phyloP scores from a whole-genome alignment of 202 grass and related monocot species.

The Dendrocalamus latiflorus region DNA sequence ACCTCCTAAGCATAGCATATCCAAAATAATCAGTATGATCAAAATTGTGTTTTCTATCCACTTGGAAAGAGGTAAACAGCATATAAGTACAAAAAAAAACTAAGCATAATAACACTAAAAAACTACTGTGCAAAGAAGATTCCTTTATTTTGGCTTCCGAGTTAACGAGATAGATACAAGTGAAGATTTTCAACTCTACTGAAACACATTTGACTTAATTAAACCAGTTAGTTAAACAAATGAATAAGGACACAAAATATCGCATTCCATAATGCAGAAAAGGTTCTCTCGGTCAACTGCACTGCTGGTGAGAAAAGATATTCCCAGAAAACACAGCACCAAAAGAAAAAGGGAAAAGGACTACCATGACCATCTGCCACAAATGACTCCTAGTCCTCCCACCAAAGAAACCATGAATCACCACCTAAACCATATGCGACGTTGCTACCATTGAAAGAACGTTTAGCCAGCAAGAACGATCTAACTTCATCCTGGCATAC shows the following conservation, averaged over 20 bases:
- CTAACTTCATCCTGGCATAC: not conserved
- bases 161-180: not conserved
- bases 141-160: not conserved
- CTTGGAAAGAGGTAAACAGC: not conserved
- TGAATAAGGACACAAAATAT: not conserved
- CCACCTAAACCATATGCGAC: not conserved
- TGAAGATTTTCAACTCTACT: not conserved
- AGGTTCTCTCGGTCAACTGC: not conserved
- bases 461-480: not conserved
- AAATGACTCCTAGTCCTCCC: not conserved
- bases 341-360: not conserved
- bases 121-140: not conserved
- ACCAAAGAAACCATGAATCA: not conserved
- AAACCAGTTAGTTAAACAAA: not conserved
- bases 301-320: not conserved
- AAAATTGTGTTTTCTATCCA: not conserved
- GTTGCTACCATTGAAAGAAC: not conserved
- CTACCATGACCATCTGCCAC: not conserved
- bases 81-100: not conserved
- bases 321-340: not conserved
- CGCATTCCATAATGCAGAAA: not conserved
- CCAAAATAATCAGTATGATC: not conserved
- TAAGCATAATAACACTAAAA: not conserved
- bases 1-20: not conserved
- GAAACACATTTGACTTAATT: not conserved